These are phyloP conservation scores for Trichoderma brevicompactum DNA, from an alignment of 2,329 filamentous ascomycete species.

Conservation along the genomic window DNA sequence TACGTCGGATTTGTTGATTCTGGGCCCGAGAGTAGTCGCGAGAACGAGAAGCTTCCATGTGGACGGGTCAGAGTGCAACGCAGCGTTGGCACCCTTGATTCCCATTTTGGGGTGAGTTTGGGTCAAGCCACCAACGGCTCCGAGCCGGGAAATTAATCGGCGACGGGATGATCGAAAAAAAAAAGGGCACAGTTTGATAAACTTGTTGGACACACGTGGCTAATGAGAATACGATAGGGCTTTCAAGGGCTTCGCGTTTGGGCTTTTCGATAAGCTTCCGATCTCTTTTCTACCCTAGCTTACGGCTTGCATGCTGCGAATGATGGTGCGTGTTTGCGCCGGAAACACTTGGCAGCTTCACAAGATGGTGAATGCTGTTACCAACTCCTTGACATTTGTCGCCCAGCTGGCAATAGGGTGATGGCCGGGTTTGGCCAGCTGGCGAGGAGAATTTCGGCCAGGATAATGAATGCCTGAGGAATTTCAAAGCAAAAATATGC, in stretches of 20 bases:
- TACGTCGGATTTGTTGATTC: background rate
- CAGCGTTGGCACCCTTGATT: too few relatives aligned
- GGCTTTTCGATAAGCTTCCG: background rate
- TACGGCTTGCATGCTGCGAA: background rate
- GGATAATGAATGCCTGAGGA: background rate
- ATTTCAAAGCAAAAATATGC: background rate
- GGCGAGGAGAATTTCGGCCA: background rate
- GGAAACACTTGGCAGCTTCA: background rate
- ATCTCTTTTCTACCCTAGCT: background rate
- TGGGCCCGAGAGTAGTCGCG: background rate
- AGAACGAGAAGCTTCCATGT: background rate
- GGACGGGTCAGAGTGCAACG: background rate
- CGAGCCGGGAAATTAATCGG: constrained; percentile 14
- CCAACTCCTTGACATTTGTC: background rate
- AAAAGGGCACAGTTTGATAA: background rate
- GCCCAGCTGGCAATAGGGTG: background rate
- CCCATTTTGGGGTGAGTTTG: background rate
- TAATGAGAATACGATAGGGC: background rate
- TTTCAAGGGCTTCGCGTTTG: background rate
- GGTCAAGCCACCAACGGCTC: background rate
- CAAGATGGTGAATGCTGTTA: background rate
- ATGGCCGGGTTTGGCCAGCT: background rate
- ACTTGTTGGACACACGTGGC: background rate
- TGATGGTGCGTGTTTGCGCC: background rate
- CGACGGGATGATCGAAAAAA: background rate